phyloP scores from a whole-genome alignment of 768 basidiomycete genomes.

The Boletellus ananas region DNA sequence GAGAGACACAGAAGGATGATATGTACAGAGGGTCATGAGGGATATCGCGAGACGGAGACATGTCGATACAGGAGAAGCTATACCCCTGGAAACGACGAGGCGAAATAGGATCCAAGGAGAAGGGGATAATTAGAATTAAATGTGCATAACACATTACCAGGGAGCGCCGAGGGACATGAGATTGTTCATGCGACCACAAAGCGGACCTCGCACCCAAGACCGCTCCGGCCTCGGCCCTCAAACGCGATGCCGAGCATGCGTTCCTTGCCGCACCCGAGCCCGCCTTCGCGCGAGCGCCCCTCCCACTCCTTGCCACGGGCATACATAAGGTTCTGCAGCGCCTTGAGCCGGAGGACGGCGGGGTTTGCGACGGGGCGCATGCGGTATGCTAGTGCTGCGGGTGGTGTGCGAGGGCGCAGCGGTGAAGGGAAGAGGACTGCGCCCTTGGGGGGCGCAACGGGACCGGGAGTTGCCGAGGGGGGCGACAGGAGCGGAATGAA shows the following conservation, averaged over 20 bases:
- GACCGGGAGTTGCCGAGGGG: constrained; percentile 26
- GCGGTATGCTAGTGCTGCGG: constrained; percentile 37
- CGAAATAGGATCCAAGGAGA: not conserved
- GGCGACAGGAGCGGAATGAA: constrained; percentile 41
- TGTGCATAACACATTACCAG: constrained; percentile 31
- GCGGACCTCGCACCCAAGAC: constrained; percentile 41
- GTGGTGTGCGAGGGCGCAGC: constrained; percentile 37
- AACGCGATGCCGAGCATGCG: constrained; percentile 55
- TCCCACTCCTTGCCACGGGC: constrained; percentile 45
- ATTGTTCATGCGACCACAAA: constrained; percentile 27
- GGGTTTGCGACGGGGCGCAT: constrained; percentile 61
- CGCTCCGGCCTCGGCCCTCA: constrained; percentile 57
- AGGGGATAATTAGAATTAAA: constrained; percentile 31
- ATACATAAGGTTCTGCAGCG: constrained; percentile 54
- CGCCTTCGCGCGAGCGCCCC: constrained; percentile 45
- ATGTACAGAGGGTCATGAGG: constrained; percentile 1
- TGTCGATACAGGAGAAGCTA: constrained; percentile 26
- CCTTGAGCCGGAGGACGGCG: constrained; percentile 52
- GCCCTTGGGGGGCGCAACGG: constrained; percentile 32
- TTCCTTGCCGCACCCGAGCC: constrained; percentile 54
- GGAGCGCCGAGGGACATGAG: constrained; percentile 9
- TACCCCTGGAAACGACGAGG: constrained; percentile 8
- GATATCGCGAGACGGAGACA: constrained; percentile 22
- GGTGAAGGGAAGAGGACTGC: constrained; percentile 40
- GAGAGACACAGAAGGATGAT: not conserved